A percentile compares a stretch with the other conserved stretches of the same genome.
phyloP scores from a whole-genome alignment of 495 filamentous ascomycete genomes.

The Penicillium angulare region DNA sequence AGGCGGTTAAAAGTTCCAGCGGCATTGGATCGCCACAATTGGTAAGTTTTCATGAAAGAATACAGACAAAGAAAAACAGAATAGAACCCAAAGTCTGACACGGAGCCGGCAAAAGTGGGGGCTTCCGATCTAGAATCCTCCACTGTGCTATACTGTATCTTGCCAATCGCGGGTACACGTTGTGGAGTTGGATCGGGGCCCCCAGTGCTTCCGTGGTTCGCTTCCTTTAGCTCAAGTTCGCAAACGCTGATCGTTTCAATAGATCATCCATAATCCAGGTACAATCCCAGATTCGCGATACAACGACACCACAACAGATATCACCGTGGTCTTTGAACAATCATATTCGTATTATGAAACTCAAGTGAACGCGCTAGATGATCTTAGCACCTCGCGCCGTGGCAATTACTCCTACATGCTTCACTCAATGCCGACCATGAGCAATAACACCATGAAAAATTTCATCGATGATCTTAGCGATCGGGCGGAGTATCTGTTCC shows the following conservation, averaged over 20 bases:
- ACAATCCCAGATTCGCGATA: slow-evolving; percentile 1
- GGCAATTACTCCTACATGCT: neutral
- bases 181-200: neutral
- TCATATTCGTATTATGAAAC: neutral
- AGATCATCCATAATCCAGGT: slow-evolving; percentile 4
- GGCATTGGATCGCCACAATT: neutral
- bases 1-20: neutral
- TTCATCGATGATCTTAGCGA: neutral
- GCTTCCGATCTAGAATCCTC: no score
- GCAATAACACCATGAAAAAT: neutral
- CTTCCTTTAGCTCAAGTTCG: neutral
- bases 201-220: neutral
- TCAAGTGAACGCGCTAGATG: neutral
- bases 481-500: neutral
- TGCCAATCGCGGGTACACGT: neutral
- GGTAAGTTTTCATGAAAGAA: neutral
- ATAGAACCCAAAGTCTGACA: neutral
- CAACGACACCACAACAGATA: neutral
- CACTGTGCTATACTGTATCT: no score
- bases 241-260: neutral
- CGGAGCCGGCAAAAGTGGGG: neutral
- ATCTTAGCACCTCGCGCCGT: neutral
- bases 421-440: neutral
- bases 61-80: neutral
- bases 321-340: slow-evolving; percentile 1